Evolutionary conservation across 257 asterid species (phyloP).

Genomic region (Capsicum baccatum): DNA sequence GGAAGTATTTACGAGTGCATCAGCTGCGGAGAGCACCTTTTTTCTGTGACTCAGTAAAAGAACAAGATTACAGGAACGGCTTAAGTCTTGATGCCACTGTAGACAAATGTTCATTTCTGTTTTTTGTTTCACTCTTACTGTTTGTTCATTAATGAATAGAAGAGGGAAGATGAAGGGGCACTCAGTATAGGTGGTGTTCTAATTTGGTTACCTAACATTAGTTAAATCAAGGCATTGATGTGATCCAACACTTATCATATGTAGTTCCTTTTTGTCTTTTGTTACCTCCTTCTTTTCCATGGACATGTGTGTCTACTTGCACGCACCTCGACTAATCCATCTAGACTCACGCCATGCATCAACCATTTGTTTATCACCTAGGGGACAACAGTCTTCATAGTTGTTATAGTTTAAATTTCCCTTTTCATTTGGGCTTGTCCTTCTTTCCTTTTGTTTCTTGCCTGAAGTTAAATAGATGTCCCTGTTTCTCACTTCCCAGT

Average conservation of each 20-base stretch:
- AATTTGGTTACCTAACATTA: not conserved
- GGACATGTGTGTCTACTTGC: constrained; percentile 9
- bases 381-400: not conserved
- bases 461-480: not conserved
- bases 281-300: not conserved
- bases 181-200: not conserved
- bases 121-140: not conserved
- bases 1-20: constrained; percentile 4
- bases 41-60: not conserved
- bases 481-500: not conserved
- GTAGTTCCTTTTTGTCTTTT: not conserved
- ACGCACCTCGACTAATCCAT: not conserved
- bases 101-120: not conserved
- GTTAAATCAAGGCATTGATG: not conserved
- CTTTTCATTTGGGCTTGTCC: constrained; percentile 16
- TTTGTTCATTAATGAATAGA: not conserved
- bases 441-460: not conserved
- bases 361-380: not conserved
- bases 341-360: not conserved
- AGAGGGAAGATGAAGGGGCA: not conserved
- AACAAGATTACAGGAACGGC: not conserved
- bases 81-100: not conserved
- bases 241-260: not conserved
- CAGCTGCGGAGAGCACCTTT: not conserved
- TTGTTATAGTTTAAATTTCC: not conserved